phyloP scores from a whole-genome alignment of 208 protist genomes.

The Giardia duodenalis region DNA sequence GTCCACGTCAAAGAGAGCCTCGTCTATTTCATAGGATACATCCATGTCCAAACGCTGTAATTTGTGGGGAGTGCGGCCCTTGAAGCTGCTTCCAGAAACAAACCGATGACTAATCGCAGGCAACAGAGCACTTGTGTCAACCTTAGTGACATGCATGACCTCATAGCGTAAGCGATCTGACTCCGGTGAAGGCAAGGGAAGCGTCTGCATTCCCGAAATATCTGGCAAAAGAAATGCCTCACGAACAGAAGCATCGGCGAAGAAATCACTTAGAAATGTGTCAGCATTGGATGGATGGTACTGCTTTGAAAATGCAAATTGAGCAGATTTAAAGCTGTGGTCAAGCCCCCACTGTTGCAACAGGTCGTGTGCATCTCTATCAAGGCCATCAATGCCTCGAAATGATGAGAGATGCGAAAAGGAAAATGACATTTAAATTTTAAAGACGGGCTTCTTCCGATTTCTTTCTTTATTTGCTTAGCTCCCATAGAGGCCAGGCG shows the following conservation, averaged over 20 bases:
- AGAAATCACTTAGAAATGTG: background rate
- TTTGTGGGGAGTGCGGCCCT: background rate
- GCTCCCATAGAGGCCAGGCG: too few species aligned
- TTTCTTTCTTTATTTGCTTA: too few species aligned
- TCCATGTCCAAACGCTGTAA: background rate
- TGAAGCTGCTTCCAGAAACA: background rate
- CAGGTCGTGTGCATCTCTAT: background rate
- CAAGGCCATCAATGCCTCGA: background rate
- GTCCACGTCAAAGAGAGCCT: background rate
- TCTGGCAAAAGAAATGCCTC: background rate
- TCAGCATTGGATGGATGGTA: background rate
- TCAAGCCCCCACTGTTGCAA: background rate
- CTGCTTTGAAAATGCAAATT: background rate
- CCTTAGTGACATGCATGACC: background rate
- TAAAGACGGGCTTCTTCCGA: too few species aligned
- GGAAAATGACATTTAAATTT: too few species aligned
- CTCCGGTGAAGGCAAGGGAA: background rate
- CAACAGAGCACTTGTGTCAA: background rate
- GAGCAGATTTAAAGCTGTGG: background rate
- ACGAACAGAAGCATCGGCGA: background rate
- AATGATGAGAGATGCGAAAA: too few species aligned
- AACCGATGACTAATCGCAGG: background rate
- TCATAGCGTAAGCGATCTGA: background rate
- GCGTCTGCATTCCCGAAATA: background rate
- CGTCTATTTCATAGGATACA: background rate